Conservation (phyloP, 2,329 filamentous ascomycete species). For the Diaporthe caulivora region DNA sequence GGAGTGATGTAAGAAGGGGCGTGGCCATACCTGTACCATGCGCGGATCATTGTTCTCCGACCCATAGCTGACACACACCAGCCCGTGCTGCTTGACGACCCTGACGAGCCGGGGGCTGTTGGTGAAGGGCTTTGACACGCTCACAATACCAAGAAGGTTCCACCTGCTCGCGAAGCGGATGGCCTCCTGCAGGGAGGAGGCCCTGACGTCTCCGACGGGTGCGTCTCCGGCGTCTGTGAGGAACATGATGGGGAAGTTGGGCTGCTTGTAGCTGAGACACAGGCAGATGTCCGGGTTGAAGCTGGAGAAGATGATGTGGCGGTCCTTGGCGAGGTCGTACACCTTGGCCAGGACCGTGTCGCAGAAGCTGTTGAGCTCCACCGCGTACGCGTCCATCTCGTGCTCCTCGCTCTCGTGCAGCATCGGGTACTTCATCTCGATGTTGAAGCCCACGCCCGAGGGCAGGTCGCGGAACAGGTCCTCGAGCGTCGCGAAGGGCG, state of each 20-base stretch:
- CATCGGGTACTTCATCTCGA: conserved; percentile 99
- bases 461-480: conserved; percentile 91
- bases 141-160: conserved; percentile 94
- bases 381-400: conserved; percentile 95
- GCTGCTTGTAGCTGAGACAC: conserved; percentile 95
- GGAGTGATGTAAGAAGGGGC: not conserved
- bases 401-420: conserved; percentile 94
- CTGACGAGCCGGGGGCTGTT: conserved; percentile 89
- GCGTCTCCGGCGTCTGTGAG: conserved; percentile 89
- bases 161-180: conserved; percentile 94
- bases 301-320: conserved; percentile 97
- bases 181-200: conserved; percentile 92
- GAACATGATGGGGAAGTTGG: conserved; percentile 95
- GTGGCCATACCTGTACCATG: conserved; percentile 80
- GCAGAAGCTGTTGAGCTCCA: conserved; percentile 96
- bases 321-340: conserved; percentile 83
- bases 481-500: conserved; percentile 93
- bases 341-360: conserved; percentile 92
- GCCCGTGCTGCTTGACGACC: conserved; percentile 92
- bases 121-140: conserved; percentile 88
- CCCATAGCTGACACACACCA: conserved; percentile 98
- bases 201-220: conserved; percentile 87
- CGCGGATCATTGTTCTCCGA: conserved; percentile 86
- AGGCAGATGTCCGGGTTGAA: conserved; percentile 99
- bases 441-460: conserved; percentile 91